Evolutionary conservation across 257 asterid species (phyloP), one percentile per base, ranked within the genome.

Genomic region (Solanum lycopersicoides): DNA sequence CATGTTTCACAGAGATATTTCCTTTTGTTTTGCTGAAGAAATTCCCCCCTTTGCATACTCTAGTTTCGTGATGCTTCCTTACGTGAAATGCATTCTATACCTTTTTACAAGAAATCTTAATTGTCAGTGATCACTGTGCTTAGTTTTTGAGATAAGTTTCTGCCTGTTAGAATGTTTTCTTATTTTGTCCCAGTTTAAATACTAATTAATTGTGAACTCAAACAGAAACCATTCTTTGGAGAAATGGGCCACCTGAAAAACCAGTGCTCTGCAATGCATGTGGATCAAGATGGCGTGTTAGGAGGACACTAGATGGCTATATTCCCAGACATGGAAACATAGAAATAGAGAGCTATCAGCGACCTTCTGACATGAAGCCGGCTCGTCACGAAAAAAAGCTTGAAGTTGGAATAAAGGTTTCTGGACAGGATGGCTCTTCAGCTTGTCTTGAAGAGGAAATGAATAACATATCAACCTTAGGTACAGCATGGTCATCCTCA

Each of bases 261-360:
- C 91, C 90, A 34, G 89, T 90, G 15, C 85, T 90, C 11, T 90
- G 90, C 85, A 87, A 90, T 80, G 85, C 91, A 45, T 90, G 92
- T 53, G 92, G 88, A 89, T 35, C 87, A 20, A 80, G 90, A 74
- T 90, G 89, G 90, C 84, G 83, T 50, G 21, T 42, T 42, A 87
- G 79, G 80, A 82, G 89, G 82, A 80, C 86, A 5, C 87, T 89
- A n/a, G 80, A 86, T 20, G 89, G 30, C 60, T 79, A 87, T 42
- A 21, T 47, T 63, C 91, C 91, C 18, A 87, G 82, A 86, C 88
- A 44, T 79, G 79, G 56, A 35, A 34, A 11, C 7, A 60, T 59
- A n/a, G 73, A 63, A 77, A 15, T 12, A 71, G 68, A 72, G 39
- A 85, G 42, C 30, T 25, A 30, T 56, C 86, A 89, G 44, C 47